Evolutionary conservation across 495 filamentous ascomycete genomes (phyloP), one percentile per base, ranked within the genome.

Genomic region (Jackrogersella multiformis): DNA sequence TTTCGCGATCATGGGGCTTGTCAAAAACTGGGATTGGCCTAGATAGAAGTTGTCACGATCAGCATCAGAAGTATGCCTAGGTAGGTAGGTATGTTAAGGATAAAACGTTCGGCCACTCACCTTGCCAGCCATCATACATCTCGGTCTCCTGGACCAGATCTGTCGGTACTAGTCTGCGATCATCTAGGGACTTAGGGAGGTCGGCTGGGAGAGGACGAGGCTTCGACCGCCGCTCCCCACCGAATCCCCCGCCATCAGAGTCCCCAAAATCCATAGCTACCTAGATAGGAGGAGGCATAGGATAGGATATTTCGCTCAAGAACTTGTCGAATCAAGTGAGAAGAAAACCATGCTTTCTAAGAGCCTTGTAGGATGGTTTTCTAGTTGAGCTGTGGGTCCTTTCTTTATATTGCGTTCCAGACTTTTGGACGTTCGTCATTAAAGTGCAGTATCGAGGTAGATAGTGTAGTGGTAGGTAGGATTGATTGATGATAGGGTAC

Each of bases 81-180:
- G n/a, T n/a, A n/a, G n/a, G n/a, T n/a, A n/a, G n/a, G n/a, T n/a
- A n/a, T n/a, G n/a, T n/a, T n/a, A n/a, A n/a, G n/a, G 56, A 44
- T 51, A 74, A 53, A 21, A 44, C 10, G 4, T 2, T 38, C 45
- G 35, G 35, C 15, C 34, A 75, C 81, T 32, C 75, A 97, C 94
- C 94, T 89, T 97, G 93, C 95, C 95, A 99, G 61, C 92, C 96
- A 85, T 99, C 95, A 75, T 98, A 98, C 81, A 97, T 91, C 84
- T 98, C 94, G 21, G 93, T 96, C 81, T 97, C 94, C 6, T 84
- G 85, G 23, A 90, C 84, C 64, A 81, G 74, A 30, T 83, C 78
- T 32, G 77, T 77, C 10, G 80, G 79, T 4, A 84, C 79, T 56
- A 83, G 86, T 74, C 89, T 87, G 54, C 94, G 85, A 79, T 98